These are phyloP conservation scores for Diaporthe australafricana DNA, from an alignment of 2,329 filamentous ascomycete genomes.

Conservation along the genomic window DNA sequence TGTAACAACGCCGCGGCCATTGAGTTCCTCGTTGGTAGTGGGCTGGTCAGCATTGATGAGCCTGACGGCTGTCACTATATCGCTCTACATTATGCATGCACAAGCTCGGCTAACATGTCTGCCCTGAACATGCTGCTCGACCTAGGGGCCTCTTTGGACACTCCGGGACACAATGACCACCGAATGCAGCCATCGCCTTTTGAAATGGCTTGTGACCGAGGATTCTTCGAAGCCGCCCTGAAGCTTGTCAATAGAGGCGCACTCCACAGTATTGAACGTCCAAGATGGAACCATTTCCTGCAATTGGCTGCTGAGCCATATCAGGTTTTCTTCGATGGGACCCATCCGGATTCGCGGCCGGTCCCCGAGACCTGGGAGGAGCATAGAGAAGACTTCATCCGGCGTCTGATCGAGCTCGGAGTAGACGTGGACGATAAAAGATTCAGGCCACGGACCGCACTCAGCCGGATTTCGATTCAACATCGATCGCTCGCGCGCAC, in stretches of 20 bases:
- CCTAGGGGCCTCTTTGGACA: not conserved
- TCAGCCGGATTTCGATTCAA: not conserved
- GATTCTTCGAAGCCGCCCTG: constrained; percentile 3
- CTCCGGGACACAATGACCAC: not conserved
- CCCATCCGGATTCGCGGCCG: no score
- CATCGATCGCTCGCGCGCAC: not conserved
- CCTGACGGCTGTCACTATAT: not conserved
- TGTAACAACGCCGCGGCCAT: not conserved
- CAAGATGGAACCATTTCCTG: no score
- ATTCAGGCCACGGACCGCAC: not conserved
- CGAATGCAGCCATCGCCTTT: no score
- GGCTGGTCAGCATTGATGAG: not conserved
- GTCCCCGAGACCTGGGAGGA: constrained; percentile 1
- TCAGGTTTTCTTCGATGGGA: no score
- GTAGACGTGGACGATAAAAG: not conserved
- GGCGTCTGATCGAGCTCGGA: not conserved
- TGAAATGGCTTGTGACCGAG: not conserved
- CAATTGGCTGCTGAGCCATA: no score
- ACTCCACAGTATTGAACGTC: not conserved
- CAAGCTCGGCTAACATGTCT: no score
- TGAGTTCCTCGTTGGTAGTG: not conserved
- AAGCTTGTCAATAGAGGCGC: not conserved
- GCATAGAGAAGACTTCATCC: not conserved
- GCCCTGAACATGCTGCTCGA: not conserved
- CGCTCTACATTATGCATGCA: not conserved